These are phyloP conservation scores for Triangularia setosa DNA, from an alignment of 2,329 filamentous ascomycete species.

Conservation along the genomic window DNA sequence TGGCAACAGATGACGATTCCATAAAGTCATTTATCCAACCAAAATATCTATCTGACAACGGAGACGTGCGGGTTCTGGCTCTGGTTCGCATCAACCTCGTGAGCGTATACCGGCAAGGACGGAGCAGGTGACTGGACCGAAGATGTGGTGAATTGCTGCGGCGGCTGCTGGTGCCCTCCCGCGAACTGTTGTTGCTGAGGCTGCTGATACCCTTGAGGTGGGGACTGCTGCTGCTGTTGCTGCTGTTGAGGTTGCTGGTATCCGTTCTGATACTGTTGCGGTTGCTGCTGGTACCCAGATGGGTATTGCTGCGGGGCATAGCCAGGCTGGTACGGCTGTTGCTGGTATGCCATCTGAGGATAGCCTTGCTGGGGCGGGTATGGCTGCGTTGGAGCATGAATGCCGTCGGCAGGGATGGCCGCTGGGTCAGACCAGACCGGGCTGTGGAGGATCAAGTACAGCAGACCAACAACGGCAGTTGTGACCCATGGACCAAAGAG, in stretches of 20 bases:
- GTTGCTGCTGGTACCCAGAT: neutral
- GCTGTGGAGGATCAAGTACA: constrained; percentile 4
- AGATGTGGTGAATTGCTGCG: neutral
- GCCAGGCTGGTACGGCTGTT: neutral
- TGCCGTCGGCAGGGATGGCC: neutral
- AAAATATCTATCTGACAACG: neutral
- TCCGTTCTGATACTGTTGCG: neutral
- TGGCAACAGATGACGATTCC: neutral
- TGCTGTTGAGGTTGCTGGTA: neutral
- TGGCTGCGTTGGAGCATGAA: neutral
- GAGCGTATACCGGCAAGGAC: neutral
- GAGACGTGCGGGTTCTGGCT: neutral
- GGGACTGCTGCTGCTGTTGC: neutral
- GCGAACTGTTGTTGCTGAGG: neutral
- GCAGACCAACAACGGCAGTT: constrained; percentile 5
- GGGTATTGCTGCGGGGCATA: neutral
- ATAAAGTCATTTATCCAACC: neutral
- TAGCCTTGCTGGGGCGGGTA: neutral
- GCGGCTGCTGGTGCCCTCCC: neutral
- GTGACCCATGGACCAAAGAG: constrained; percentile 12
- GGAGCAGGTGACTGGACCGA: neutral
- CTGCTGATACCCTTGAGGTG: neutral
- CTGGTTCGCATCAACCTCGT: neutral
- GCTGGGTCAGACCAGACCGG: constrained; percentile 9
- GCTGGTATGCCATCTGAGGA: neutral